A percentile compares a stretch with the other conserved stretches of the same genome.
phyloP scores from a whole-genome alignment of 306 rosid genomes.

The Glycine tomentella region DNA sequence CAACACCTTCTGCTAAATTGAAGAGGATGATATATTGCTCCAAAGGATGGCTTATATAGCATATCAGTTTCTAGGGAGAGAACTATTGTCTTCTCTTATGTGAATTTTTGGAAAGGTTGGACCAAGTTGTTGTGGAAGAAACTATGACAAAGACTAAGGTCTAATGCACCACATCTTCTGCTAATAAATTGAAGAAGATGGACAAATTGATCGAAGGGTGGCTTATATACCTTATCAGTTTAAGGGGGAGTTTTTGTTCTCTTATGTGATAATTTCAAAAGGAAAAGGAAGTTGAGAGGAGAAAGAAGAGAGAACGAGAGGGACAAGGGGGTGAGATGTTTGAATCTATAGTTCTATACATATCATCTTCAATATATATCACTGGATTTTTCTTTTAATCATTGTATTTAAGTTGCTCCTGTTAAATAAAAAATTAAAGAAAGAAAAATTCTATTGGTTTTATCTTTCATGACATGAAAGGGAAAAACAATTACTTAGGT shows the following conservation, averaged over 20 bases:
- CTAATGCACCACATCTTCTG: slow-evolving; percentile 22
- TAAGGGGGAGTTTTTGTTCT: slow-evolving; percentile 30
- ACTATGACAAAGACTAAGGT: slow-evolving; percentile 42
- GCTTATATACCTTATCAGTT: slow-evolving; percentile 65
- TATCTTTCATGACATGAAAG: slow-evolving; percentile 27
- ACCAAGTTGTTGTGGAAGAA: slow-evolving; percentile 29
- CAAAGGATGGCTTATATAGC: slow-evolving; percentile 60
- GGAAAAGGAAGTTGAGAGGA: slow-evolving; percentile 19
- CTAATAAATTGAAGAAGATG: slow-evolving; percentile 44
- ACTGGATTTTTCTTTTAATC: slow-evolving; percentile 27
- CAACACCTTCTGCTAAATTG: background rate
- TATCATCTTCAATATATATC: slow-evolving; percentile 50
- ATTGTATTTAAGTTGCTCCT: slow-evolving; percentile 9
- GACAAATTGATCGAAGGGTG: slow-evolving; percentile 49
- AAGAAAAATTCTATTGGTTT: background rate
- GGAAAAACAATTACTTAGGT: slow-evolving; percentile 1
- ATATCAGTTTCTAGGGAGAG: slow-evolving; percentile 13
- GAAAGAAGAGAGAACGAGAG: slow-evolving; percentile 26
- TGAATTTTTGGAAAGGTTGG: no score
- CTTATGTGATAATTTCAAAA: slow-evolving; percentile 43
- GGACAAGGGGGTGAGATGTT: slow-evolving; percentile 24
- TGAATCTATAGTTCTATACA: slow-evolving; percentile 47
- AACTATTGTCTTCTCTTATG: no score
- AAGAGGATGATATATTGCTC: background rate
- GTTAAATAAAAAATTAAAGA: background rate